These are phyloP conservation scores for Fonsecaea monophora DNA, from an alignment of 2,329 filamentous ascomycete genomes.

Conservation along the genomic window DNA sequence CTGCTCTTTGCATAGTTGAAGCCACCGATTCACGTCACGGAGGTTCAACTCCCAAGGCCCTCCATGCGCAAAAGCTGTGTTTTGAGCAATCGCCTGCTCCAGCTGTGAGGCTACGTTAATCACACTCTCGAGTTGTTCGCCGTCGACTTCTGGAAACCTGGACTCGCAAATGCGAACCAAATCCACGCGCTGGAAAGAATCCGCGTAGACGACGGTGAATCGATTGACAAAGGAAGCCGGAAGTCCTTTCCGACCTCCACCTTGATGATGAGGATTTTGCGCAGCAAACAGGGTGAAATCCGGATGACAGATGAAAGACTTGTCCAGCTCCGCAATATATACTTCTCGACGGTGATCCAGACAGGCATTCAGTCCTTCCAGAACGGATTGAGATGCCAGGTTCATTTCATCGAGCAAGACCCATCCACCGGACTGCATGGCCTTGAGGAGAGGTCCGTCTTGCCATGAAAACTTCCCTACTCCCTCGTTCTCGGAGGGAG, in stretches of 20 bases:
- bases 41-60: conserved; percentile 97
- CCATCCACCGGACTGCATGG: conserved; percentile 97
- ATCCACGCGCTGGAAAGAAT: conserved; percentile 83
- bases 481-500: conserved; percentile 89
- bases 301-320: conserved; percentile 87
- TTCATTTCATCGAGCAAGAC: conserved; percentile 99
- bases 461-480: conserved; percentile 93
- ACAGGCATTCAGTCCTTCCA: conserved; percentile 95
- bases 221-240: conserved; percentile 97
- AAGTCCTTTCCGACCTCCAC: conserved; percentile 90
- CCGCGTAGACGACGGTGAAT: conserved; percentile 96
- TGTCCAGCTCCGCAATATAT: conserved; percentile 92
- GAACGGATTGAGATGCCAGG: conserved; percentile 90
- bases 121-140: conserved; percentile 67
- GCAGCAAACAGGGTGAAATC: conserved; percentile 95
- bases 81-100: conserved; percentile 71
- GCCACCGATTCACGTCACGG: conserved; percentile 86
- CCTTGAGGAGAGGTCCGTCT: conserved; percentile 91
- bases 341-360: conserved; percentile 95
- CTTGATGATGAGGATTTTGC: conserved; percentile 97
- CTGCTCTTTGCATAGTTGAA: conserved; percentile 67
- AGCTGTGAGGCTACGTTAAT: conserved; percentile 83
- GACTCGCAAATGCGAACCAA: conserved; percentile 80
- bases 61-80: conserved; percentile 60
- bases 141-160: conserved; percentile 71